Conservation (phyloP, 306 rosid genomes). For the Rosa persica region DNA sequence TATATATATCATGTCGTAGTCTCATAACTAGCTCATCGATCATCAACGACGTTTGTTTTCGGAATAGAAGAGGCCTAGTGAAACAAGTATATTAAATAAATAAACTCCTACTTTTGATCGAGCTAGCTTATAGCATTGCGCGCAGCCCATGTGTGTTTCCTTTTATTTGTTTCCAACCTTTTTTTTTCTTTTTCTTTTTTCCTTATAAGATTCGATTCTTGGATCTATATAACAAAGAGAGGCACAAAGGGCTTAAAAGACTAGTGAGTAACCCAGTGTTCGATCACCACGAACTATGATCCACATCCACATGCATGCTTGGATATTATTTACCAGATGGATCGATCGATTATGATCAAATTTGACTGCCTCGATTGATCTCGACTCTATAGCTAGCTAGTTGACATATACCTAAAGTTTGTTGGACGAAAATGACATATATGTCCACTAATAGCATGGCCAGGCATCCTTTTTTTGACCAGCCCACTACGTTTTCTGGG, state of each 20-base stretch:
- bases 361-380: background rate
- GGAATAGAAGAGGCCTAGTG: too few relatives aligned
- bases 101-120: too few relatives aligned
- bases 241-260: background rate
- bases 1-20: too few relatives aligned
- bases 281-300: background rate
- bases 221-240: background rate
- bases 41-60: background rate
- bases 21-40: too few relatives aligned
- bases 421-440: slow-evolving; percentile 4
- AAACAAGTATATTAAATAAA: too few relatives aligned
- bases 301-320: too few relatives aligned
- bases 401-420: slow-evolving; percentile 2
- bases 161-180: background rate
- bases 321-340: background rate
- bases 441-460: background rate
- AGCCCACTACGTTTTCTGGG: background rate
- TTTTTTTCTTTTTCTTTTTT: background rate
- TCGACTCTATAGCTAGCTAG: background rate
- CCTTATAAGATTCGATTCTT: background rate
- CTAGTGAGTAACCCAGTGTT: background rate
- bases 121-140: background rate
- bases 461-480: background rate
- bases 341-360: background rate
- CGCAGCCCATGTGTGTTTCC: slow-evolving; percentile 5